These are phyloP conservation scores for Lachnellula occidentalis DNA, from an alignment of 2,329 filamentous ascomycete species.

Conservation along the genomic window DNA sequence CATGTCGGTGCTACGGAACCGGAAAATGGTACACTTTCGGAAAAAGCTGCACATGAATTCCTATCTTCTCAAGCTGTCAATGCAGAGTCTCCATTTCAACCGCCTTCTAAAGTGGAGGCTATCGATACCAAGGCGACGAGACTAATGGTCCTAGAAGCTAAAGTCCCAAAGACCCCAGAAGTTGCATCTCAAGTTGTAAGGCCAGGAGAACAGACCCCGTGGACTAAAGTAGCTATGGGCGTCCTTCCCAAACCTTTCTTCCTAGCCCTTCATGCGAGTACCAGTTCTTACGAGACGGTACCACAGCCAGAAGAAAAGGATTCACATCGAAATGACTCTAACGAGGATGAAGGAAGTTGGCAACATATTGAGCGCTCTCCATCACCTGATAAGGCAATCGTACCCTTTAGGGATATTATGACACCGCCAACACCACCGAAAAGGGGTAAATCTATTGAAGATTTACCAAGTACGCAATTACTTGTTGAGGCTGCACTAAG, in stretches of 20 bases:
- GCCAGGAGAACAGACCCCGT: conserved; percentile 5
- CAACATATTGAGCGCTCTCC: conserved; percentile 14
- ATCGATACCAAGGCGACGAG: neutral
- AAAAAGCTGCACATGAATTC: neutral
- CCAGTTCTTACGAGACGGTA: neutral
- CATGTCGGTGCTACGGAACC: neutral
- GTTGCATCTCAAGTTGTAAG: neutral
- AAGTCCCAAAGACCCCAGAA: neutral
- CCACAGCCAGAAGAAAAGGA: neutral
- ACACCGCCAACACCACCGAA: conserved; percentile 14
- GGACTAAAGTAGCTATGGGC: neutral
- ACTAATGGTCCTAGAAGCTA: neutral
- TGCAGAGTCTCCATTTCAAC: neutral
- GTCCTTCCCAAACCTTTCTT: neutral
- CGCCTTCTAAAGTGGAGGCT: neutral
- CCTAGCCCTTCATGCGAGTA: neutral
- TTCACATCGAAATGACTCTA: neutral
- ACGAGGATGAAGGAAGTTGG: conserved; percentile 6
- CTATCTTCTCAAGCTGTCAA: neutral
- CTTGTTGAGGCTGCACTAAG: conserved; percentile 19
- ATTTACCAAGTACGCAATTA: conserved; percentile 19
- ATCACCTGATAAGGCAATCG: conserved; percentile 13
- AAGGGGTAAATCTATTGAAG: neutral
- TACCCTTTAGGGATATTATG: conserved; percentile 20
- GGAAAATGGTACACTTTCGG: too few species aligned